A percentile compares a stretch with the other conserved stretches of the same genome.
Evolutionary conservation across 2,329 filamentous ascomycete species (phyloP).

Genomic region (Alternaria burnsii): DNA sequence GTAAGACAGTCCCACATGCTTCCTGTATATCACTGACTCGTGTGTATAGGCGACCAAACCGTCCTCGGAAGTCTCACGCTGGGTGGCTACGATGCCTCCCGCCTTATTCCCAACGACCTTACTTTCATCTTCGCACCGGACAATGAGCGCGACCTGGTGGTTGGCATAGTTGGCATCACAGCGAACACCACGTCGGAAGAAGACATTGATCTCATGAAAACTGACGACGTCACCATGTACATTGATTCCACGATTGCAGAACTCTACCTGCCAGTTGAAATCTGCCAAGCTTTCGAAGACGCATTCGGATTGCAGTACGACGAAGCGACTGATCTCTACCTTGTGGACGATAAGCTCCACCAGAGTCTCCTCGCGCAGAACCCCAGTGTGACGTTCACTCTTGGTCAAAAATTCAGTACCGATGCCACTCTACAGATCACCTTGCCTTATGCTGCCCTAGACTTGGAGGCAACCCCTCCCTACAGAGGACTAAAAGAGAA

Average conservation of each 20-base stretch:
- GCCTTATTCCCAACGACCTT: slow-evolving; percentile 68
- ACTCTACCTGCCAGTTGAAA: slow-evolving; percentile 57
- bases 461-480: slow-evolving; percentile 55
- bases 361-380: slow-evolving; percentile 58
- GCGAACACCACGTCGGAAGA: slow-evolving; percentile 39
- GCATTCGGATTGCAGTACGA: slow-evolving; percentile 73
- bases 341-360: slow-evolving; percentile 66
- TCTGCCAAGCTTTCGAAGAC: slow-evolving; percentile 71
- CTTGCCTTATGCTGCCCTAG: slow-evolving; percentile 61
- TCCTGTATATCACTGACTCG: slow-evolving; percentile 13
- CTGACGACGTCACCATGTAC: slow-evolving; percentile 52
- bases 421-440: slow-evolving; percentile 54
- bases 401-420: slow-evolving; percentile 49
- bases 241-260: slow-evolving; percentile 61
- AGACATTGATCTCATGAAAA: slow-evolving; percentile 48
- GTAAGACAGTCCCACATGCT: slow-evolving; percentile 53
- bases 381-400: slow-evolving; percentile 55
- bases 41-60: slow-evolving; percentile 40
- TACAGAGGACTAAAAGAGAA: slow-evolving; percentile 67
- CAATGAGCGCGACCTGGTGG: slow-evolving; percentile 67
- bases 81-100: slow-evolving; percentile 73
- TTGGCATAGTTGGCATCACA: slow-evolving; percentile 60
- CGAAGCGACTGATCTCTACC: slow-evolving; percentile 69
- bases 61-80: slow-evolving; percentile 65
- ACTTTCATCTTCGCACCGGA: slow-evolving; percentile 66